These are phyloP conservation scores for Actinomucor elegans DNA, from an alignment of 371 early-diverging fungal genomes.

Conservation along the genomic window DNA sequence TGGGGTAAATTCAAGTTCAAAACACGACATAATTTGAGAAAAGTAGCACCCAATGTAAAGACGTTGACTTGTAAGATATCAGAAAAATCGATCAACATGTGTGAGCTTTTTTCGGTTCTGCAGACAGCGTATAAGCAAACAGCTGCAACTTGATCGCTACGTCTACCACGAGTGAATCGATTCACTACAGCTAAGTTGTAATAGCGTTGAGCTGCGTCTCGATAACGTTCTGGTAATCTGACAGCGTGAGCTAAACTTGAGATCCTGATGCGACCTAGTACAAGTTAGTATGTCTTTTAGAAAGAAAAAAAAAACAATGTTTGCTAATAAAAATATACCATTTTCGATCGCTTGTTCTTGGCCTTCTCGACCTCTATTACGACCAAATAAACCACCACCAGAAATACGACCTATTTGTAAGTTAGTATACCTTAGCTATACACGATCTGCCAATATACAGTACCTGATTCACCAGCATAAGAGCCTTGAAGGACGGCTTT, in stretches of 20 bases:
- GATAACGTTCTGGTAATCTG: constrained; percentile 72
- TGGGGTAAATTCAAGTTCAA: constrained; percentile 83
- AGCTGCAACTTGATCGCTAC: constrained; percentile 83
- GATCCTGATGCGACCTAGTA: constrained; percentile 59
- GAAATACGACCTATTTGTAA: constrained; percentile 56
- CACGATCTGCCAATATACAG: no score
- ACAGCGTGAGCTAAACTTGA: constrained; percentile 68
- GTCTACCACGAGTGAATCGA: constrained; percentile 94
- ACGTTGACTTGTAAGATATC: constrained; percentile 90
- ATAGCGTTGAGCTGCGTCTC: constrained; percentile 89
- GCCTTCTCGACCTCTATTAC: constrained; percentile 58
- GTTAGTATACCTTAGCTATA: no score
- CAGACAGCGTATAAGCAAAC: constrained; percentile 98
- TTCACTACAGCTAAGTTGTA: constrained; percentile 92
- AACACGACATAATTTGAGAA: constrained; percentile 79
- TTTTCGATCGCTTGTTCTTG: constrained; percentile 72
- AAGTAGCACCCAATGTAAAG: constrained; percentile 92
- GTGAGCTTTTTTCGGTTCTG: constrained; percentile 85
- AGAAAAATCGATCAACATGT: constrained; percentile 99
- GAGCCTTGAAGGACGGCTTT: constrained; percentile 86
- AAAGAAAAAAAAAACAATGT: no score
- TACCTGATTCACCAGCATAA: constrained; percentile 56
- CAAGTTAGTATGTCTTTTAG: not conserved
- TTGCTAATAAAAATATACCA: no score
- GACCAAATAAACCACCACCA: constrained; percentile 55